phyloP scores from a whole-genome alignment of 169 alveolate species.

The Plasmodium gallinaceum region DNA sequence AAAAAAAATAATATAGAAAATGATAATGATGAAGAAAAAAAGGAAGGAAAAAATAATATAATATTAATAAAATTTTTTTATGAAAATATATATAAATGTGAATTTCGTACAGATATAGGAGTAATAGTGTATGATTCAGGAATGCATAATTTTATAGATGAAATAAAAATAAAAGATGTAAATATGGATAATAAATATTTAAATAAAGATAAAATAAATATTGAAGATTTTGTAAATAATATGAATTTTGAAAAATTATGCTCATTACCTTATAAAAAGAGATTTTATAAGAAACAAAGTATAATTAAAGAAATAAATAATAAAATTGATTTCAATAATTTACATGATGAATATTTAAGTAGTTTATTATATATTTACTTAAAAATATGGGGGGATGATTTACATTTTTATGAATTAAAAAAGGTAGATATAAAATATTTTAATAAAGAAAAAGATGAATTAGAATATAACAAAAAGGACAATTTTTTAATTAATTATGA shows the following conservation, averaged over 20 bases:
- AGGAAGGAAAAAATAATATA: background rate
- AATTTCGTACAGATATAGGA: constrained; percentile 65
- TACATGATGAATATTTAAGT: background rate
- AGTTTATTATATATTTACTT: constrained; percentile 27
- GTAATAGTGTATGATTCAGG: constrained; percentile 33
- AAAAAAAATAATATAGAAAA: background rate
- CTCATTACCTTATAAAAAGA: constrained; percentile 44
- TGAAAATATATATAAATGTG: constrained; percentile 44
- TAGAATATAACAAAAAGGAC: background rate
- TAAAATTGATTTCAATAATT: background rate
- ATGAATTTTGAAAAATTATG: constrained; percentile 13
- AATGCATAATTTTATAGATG: background rate
- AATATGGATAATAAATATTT: background rate
- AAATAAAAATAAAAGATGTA: background rate
- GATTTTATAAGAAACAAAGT: constrained; percentile 46
- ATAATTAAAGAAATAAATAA: constrained; percentile 35
- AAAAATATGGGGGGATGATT: constrained; percentile 53
- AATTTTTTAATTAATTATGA: constrained; percentile 24
- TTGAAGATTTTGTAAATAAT: constrained; percentile 2
- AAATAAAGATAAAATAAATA: background rate
- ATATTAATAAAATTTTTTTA: constrained; percentile 50
- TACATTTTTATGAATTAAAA: constrained; percentile 65
- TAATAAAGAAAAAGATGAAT: background rate
- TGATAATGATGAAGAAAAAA: constrained; percentile 13
- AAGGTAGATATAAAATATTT: constrained; percentile 21